phyloP scores from a whole-genome alignment of 768 basidiomycete species.

The Rhizopogon vulgaris region DNA sequence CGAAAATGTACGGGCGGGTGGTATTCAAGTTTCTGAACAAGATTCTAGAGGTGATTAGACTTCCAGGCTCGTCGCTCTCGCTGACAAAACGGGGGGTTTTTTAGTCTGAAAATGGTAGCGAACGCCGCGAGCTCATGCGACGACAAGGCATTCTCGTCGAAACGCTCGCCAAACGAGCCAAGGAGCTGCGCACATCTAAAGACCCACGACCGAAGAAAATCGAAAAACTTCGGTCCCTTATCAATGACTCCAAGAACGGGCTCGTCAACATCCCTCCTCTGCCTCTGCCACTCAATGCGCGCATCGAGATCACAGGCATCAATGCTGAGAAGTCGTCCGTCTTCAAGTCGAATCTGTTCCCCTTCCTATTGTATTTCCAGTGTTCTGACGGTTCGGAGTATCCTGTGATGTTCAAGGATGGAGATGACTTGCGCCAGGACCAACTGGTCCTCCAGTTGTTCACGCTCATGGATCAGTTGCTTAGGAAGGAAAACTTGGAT shows the following conservation, averaged over 20 bases:
- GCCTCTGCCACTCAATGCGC: conserved; percentile 89
- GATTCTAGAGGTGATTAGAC: conserved; percentile 63
- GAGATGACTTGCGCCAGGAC: conserved; percentile 97
- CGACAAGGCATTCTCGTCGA: conserved; percentile 88
- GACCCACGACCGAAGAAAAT: conserved; percentile 97
- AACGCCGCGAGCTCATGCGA: conserved; percentile 83
- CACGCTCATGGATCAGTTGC: conserved; percentile 91
- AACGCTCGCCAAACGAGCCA: conserved; percentile 77
- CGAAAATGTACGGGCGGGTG: conserved; percentile 90
- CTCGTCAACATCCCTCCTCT: conserved; percentile 75
- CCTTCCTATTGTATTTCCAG: conserved; percentile 86
- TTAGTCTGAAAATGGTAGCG: conserved; percentile 68
- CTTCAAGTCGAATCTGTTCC: conserved; percentile 96
- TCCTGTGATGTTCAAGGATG: conserved; percentile 97
- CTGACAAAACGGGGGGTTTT: background rate
- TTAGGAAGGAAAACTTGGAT: conserved; percentile 93
- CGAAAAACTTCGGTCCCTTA: conserved; percentile 81
- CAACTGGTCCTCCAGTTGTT: conserved; percentile 98
- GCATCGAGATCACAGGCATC: conserved; percentile 78
- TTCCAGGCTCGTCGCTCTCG: background rate
- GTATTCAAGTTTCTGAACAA: conserved; percentile 88
- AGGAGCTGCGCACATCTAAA: conserved; percentile 83
- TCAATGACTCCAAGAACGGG: conserved; percentile 81
- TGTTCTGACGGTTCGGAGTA: conserved; percentile 81
- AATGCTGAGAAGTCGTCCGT: conserved; percentile 89